A percentile compares a stretch with the other conserved stretches of the same genome.
These are phyloP conservation scores for Lentinula novae-zelandiae DNA, from an alignment of 1,284 basidiomycete species.

Conservation along the genomic window DNA sequence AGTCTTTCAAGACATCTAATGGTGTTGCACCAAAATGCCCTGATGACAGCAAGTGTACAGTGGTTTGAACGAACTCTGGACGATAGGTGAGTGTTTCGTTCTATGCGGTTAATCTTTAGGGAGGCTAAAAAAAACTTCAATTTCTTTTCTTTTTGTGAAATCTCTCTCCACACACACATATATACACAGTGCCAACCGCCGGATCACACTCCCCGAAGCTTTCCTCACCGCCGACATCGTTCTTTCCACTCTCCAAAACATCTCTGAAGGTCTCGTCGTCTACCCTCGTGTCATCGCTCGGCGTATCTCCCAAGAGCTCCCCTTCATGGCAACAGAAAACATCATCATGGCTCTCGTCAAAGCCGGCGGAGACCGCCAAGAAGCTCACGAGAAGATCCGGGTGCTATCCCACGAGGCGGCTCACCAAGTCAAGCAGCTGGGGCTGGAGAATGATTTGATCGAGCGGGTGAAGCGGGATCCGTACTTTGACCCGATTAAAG, in stretches of 20 bases:
- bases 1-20: constrained; percentile 91
- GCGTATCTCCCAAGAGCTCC: constrained; percentile 91
- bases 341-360: constrained; percentile 99
- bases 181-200: constrained; percentile 79
- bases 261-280: constrained; percentile 96
- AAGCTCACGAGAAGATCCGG: constrained; percentile 94
- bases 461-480: constrained; percentile 70
- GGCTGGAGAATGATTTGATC: constrained; percentile 95
- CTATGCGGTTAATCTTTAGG: too few relatives aligned
- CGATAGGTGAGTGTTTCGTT: constrained; percentile 57
- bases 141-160: too few relatives aligned
- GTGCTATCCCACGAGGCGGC: constrained; percentile 97
- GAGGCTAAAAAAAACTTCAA: too few relatives aligned
- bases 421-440: constrained; percentile 92
- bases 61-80: constrained; percentile 98
- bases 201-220: constrained; percentile 94
- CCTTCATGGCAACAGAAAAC: constrained; percentile 99
- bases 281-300: constrained; percentile 95
- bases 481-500: constrained; percentile 64
- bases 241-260: constrained; percentile 92
- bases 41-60: constrained; percentile 90
- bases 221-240: constrained; percentile 98
- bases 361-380: constrained; percentile 91
- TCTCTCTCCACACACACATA: too few relatives aligned
- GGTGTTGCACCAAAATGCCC: constrained; percentile 89